Percentiles rank a stretch among this genome's conserved stretches.
phyloP scores from a whole-genome alignment of 2,329 filamentous ascomycete species.

The Penicillium fuscoglaucum region DNA sequence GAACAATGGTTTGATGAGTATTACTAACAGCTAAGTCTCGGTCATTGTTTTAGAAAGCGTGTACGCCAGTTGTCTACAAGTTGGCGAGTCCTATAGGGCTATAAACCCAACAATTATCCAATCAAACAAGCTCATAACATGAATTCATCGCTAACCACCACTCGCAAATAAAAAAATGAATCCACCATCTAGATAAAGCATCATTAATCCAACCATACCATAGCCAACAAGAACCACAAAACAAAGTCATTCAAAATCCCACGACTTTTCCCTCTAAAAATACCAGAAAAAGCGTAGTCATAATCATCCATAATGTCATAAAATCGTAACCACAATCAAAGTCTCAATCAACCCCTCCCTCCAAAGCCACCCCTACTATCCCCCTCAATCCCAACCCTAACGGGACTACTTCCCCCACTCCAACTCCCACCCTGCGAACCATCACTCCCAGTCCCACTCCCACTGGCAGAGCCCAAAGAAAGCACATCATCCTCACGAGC shows the following conservation, averaged over 20 bases:
- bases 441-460: constrained; percentile 42
- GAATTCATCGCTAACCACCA: constrained; percentile 13
- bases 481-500: constrained; percentile 52
- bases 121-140: background rate
- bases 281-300: constrained; percentile 14
- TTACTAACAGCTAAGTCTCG: background rate
- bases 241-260: background rate
- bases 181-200: constrained; percentile 10
- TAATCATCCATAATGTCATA: constrained; percentile 32
- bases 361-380: background rate
- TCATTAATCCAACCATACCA: background rate
- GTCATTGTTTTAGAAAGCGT: background rate
- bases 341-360: background rate
- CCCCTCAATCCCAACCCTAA: constrained; percentile 26
- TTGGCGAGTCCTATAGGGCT: background rate
- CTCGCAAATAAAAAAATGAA: constrained; percentile 10
- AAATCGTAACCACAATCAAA: background rate
- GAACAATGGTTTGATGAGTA: background rate
- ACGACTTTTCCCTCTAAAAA: constrained; percentile 18
- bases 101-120: background rate
- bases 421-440: constrained; percentile 50
- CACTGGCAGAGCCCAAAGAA: constrained; percentile 35
- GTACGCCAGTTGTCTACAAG: background rate
- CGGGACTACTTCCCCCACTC: constrained; percentile 59
- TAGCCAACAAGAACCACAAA: background rate